phyloP scores from a whole-genome alignment of 495 filamentous ascomycete species.

The Hypoxylon rickii region DNA sequence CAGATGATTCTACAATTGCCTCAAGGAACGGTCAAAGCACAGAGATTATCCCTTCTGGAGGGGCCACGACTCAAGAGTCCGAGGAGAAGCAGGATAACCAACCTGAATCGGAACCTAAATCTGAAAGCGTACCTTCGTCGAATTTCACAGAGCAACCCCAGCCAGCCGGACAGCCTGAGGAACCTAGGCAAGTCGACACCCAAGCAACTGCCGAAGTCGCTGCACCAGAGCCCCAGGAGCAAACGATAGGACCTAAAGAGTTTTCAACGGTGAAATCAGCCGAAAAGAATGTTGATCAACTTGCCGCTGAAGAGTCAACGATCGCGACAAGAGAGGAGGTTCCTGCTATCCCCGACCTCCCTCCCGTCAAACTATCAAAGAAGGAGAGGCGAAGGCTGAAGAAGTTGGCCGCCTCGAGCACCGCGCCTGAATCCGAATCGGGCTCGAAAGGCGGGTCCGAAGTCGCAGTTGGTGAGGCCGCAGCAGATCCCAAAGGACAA shows the following conservation, averaged over 20 bases:
- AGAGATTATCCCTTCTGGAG: constrained; percentile 23
- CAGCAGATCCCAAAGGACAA: constrained; percentile 3
- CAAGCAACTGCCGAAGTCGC: constrained; percentile 25
- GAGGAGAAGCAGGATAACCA: constrained; percentile 28
- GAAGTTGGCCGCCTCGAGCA: constrained; percentile 6
- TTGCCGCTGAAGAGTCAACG: constrained; percentile 19
- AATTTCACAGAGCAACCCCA: constrained; percentile 8
- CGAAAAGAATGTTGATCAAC: constrained; percentile 16
- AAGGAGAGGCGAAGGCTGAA: constrained; percentile 42
- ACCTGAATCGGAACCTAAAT: constrained; percentile 9
- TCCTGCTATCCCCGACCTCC: constrained; percentile 8
- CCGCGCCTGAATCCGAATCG: constrained; percentile 35
- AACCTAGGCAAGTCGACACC: constrained; percentile 14
- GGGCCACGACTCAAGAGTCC: constrained; percentile 24
- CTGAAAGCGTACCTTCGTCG: constrained; percentile 4
- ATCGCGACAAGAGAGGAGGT: neutral
- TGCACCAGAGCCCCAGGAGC: constrained; percentile 17
- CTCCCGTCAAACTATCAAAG: constrained; percentile 36
- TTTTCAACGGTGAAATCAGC: constrained; percentile 15
- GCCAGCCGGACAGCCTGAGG: constrained; percentile 19
- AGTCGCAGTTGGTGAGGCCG: neutral
- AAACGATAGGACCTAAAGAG: constrained; percentile 13
- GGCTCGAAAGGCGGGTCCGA: constrained; percentile 24
- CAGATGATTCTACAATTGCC: constrained; percentile 17
- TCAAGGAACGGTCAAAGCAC: constrained; percentile 22